Conservation (phyloP, 208 protist genomes). For the Trypanosomatidae sp. region DNA sequence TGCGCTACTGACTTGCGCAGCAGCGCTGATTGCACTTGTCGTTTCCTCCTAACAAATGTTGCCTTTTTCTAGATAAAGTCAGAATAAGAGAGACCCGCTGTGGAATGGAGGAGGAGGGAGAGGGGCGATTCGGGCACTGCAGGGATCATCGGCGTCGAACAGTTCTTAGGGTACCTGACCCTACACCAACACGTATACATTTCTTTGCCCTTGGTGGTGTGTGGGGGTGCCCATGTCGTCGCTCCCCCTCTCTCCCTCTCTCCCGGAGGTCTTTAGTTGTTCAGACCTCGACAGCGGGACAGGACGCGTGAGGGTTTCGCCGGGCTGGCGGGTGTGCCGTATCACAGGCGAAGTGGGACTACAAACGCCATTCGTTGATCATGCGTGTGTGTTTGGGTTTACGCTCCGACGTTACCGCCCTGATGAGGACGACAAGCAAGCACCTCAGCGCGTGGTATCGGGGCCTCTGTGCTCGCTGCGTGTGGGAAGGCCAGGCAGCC, state of each 20-base stretch:
- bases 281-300: background rate
- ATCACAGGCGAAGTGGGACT: background rate
- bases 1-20: slow-evolving; percentile 26
- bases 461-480: too few relatives aligned
- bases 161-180: background rate
- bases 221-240: background rate
- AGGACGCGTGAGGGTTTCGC: background rate
- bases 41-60: background rate
- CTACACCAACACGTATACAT: background rate
- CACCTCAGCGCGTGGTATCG: too few relatives aligned
- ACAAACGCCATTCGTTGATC: background rate
- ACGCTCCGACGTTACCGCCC: background rate
- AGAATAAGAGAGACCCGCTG: too few relatives aligned
- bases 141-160: background rate
- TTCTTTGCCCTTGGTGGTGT: background rate
- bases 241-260: background rate
- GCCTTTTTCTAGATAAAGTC: too few relatives aligned
- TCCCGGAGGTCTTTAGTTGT: background rate
- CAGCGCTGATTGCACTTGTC: slow-evolving; percentile 1
- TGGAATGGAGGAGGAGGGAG: background rate
- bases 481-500: too few relatives aligned
- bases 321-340: too few relatives aligned
- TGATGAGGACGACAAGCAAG: background rate
- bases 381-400: background rate
- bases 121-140: background rate